phyloP scores from a whole-genome alignment of 352 stramenopile species.

The Poterioochromonas sp. region DNA sequence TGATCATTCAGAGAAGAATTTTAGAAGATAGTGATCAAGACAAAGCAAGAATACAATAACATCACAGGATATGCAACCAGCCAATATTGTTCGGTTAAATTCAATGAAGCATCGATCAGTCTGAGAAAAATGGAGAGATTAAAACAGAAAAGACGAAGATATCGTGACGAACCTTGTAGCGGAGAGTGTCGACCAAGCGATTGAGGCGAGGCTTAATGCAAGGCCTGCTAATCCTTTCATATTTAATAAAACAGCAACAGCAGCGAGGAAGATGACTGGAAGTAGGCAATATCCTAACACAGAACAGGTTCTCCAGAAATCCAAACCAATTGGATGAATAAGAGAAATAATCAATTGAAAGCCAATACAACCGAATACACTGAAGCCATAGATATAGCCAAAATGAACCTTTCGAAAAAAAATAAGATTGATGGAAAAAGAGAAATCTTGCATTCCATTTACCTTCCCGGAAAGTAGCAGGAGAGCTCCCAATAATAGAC shows the following conservation, averaged over 20 bases:
- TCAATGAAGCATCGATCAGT: slow-evolving; percentile 87
- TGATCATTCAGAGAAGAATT: no score
- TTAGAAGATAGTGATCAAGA: slow-evolving; percentile 97
- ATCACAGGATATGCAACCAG: slow-evolving; percentile 93
- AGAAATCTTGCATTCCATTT: no score
- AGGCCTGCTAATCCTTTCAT: slow-evolving; percentile 69
- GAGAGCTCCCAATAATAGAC: slow-evolving; percentile 68
- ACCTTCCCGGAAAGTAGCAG: slow-evolving; percentile 57
- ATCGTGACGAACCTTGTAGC: slow-evolving; percentile 1
- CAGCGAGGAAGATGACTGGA: slow-evolving; percentile 86
- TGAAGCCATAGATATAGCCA: slow-evolving; percentile 97
- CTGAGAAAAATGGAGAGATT: slow-evolving; percentile 66
- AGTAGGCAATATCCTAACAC: slow-evolving; percentile 94
- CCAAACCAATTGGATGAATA: slow-evolving; percentile 63
- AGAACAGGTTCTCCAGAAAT: slow-evolving; percentile 80
- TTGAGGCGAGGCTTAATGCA: slow-evolving; percentile 66
- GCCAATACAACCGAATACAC: slow-evolving; percentile 85
- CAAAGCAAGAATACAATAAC: slow-evolving; percentile 93
- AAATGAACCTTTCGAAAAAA: no score
- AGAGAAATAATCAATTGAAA: slow-evolving; percentile 93
- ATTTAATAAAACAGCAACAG: slow-evolving; percentile 77
- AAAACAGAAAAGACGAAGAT: not conserved
- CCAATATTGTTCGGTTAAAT: slow-evolving; percentile 90
- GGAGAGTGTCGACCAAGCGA: slow-evolving; percentile 79
- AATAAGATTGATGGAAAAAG: no score